These are phyloP conservation scores for Pythium diclinum DNA, from an alignment of 352 stramenopile genomes.

Conservation along the genomic window DNA sequence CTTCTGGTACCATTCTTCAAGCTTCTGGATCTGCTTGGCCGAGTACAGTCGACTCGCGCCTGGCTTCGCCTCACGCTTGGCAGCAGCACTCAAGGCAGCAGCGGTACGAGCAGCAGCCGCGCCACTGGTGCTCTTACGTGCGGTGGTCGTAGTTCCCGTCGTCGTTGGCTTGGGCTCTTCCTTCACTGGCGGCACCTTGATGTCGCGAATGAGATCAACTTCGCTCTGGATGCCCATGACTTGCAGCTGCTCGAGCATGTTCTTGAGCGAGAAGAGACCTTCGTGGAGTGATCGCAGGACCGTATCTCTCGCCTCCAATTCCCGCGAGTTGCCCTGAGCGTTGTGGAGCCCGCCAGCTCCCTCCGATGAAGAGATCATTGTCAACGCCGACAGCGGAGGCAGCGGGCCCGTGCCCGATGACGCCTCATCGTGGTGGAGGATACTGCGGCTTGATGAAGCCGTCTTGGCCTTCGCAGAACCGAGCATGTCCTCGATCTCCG, in stretches of 20 bases:
- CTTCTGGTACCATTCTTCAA: constrained; percentile 88
- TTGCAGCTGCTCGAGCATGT: constrained; percentile 74
- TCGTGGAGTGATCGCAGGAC: constrained; percentile 54
- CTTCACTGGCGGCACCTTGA: constrained; percentile 53
- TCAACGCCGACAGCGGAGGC: constrained; percentile 30
- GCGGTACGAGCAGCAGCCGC: constrained; percentile 34
- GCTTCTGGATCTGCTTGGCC: constrained; percentile 83
- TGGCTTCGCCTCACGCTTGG: constrained; percentile 58
- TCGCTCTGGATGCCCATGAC: constrained; percentile 80
- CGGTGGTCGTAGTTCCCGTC: constrained; percentile 6
- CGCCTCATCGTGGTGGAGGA: constrained; percentile 31
- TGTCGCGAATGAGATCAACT: constrained; percentile 79
- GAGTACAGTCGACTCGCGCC: constrained; percentile 82
- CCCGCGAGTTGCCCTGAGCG: constrained; percentile 13
- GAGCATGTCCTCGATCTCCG: constrained; percentile 44
- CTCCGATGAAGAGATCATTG: constrained; percentile 36
- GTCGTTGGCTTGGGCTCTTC: constrained; percentile 44
- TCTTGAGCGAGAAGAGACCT: constrained; percentile 63
- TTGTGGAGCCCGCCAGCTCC: constrained; percentile 10
- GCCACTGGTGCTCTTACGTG: constrained; percentile 30
- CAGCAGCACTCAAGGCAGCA: constrained; percentile 20
- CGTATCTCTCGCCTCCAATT: constrained; percentile 32
- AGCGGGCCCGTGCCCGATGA: constrained; percentile 25
- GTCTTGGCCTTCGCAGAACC: neutral
- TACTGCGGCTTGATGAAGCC: constrained; percentile 5